Conservation (phyloP, 2,329 filamentous ascomycete genomes). For the Botrytis byssoidea region DNA sequence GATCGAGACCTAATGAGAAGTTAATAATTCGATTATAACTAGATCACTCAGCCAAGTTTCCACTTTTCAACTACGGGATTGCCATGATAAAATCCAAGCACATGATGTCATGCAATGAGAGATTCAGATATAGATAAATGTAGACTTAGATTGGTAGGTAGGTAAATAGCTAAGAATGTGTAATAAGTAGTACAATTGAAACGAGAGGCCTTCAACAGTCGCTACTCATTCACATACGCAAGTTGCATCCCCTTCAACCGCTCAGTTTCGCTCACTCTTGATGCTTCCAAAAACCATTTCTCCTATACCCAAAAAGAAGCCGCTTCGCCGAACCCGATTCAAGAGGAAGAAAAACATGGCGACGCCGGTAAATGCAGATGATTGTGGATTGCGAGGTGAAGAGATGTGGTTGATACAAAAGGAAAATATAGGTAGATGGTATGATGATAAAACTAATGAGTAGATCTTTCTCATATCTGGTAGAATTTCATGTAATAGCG, state of each 20-base stretch:
- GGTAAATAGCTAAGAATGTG: conserved; percentile 7
- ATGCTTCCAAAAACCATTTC: background rate
- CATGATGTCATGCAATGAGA: background rate
- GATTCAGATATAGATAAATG: background rate
- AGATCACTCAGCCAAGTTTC: background rate
- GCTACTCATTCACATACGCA: background rate
- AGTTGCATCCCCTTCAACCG: background rate
- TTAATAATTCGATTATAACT: background rate
- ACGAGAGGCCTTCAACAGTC: background rate
- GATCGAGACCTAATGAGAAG: background rate
- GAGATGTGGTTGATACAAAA: background rate
- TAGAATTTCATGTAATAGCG: background rate
- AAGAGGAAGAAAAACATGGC: background rate
- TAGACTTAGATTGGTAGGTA: background rate
- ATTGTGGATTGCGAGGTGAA: background rate
- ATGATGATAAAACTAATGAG: background rate
- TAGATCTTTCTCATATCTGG: background rate
- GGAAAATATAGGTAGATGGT: background rate
- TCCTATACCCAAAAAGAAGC: conserved; percentile 11
- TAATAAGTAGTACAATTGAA: conserved; percentile 14
- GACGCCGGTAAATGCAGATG: conserved; percentile 11
- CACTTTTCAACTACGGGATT: background rate
- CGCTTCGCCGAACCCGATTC: background rate
- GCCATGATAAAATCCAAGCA: background rate
- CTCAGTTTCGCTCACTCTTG: background rate